Conservation (phyloP, 331 rosid species). For the Quercus phellos region DNA sequence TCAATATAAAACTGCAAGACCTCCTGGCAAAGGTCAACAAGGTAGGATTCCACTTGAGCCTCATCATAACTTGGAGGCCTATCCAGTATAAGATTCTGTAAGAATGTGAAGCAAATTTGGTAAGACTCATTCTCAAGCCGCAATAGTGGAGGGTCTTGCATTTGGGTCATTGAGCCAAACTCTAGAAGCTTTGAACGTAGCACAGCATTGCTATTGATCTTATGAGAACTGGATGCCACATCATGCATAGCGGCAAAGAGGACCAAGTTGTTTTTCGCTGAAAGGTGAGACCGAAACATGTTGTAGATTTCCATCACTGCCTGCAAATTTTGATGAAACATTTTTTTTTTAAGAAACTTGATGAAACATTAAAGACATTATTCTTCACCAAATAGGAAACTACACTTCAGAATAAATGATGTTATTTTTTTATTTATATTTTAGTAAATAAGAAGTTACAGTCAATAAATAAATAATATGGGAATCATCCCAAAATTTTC, state of each 20-base stretch:
- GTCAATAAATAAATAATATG: not conserved
- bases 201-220: constrained; percentile 45
- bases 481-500: not conserved
- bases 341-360: not conserved
- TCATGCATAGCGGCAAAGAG: constrained; percentile 70
- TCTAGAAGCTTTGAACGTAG: constrained; percentile 87
- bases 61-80: constrained; percentile 56
- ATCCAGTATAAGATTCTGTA: constrained; percentile 78
- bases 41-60: constrained; percentile 65
- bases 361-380: not conserved
- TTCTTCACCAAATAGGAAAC: not conserved
- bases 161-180: constrained; percentile 82
- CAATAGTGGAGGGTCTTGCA: constrained; percentile 96
- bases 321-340: constrained; percentile 43
- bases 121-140: constrained; percentile 93
- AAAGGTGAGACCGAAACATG: constrained; percentile 66
- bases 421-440: not conserved
- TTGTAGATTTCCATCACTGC: constrained; percentile 91
- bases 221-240: constrained; percentile 77
- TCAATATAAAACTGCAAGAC: constrained; percentile 67
- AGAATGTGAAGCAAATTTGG: constrained; percentile 81
- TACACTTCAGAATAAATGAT: not conserved
- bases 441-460: not conserved
- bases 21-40: constrained; percentile 69
- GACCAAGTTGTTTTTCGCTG: constrained; percentile 53